A percentile compares a stretch with the other conserved stretches of the same genome.
phyloP scores from a whole-genome alignment of 371 early-diverging fungal genomes.

The Rhizopus arrhizus region DNA sequence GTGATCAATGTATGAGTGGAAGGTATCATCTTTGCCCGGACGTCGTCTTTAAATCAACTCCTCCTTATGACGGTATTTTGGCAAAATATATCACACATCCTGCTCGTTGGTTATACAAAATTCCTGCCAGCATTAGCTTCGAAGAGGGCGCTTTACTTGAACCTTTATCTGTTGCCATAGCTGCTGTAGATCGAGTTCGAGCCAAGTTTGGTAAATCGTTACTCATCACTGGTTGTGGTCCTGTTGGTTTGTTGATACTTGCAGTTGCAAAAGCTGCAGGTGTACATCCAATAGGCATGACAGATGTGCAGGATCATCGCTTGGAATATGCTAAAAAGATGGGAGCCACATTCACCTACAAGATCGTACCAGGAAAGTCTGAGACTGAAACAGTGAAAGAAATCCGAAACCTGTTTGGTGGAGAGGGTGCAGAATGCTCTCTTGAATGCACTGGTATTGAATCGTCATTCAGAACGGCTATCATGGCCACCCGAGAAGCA shows the following conservation, averaged over 20 bases:
- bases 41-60: slow-evolving; percentile 52
- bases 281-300: slow-evolving; percentile 42
- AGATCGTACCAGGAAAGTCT: slow-evolving; percentile 33
- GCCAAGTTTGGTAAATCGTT: slow-evolving; percentile 45
- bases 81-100: slow-evolving; percentile 53
- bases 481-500: slow-evolving; percentile 48
- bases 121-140: slow-evolving; percentile 39
- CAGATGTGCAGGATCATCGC: slow-evolving; percentile 41
- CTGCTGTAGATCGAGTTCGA: slow-evolving; percentile 44
- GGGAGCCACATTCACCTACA: slow-evolving; percentile 42
- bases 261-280: slow-evolving; percentile 48
- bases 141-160: slow-evolving; percentile 50
- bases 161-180: slow-evolving; percentile 48
- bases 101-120: slow-evolving; percentile 49
- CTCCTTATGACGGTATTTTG: slow-evolving; percentile 45
- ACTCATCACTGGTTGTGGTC: slow-evolving; percentile 48
- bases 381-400: slow-evolving; percentile 42
- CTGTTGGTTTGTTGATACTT: slow-evolving; percentile 48
- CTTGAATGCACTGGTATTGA: slow-evolving; percentile 53
- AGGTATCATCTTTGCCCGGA: slow-evolving; percentile 52
- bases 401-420: slow-evolving; percentile 32
- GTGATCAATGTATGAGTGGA: slow-evolving; percentile 50
- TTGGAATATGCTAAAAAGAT: slow-evolving; percentile 45
- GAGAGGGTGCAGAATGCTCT: slow-evolving; percentile 44
- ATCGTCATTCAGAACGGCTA: slow-evolving; percentile 45